Evolutionary conservation across 1,284 basidiomycete genomes (phyloP), one percentile per base, ranked within the genome.

Genomic region (Pseudozyma tsukubaensis): DNA sequence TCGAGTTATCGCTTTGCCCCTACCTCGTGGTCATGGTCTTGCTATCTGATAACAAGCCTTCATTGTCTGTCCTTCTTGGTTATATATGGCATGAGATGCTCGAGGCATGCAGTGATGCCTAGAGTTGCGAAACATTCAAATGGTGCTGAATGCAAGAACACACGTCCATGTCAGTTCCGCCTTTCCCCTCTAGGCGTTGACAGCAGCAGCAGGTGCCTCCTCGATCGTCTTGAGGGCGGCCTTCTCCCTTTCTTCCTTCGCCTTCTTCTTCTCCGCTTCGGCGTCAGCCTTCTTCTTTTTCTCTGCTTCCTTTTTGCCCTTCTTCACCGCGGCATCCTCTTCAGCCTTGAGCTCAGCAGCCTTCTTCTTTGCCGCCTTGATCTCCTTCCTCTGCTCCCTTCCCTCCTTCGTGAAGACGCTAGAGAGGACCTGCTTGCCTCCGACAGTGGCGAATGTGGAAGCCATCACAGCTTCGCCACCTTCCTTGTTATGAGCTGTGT

Each of bases 301-400:
- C 21, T 69, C 52, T 10, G 42, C 57, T n/a, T 62, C 65, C 48
- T 67, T 62, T 40, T 71, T 59, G 6, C 56, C 42, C 4, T 18
- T 56, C 16, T 16, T 45, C 5, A 60, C 56, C 10, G 59, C 55
- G 18, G 67, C 60, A 13, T 60, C 50, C 16, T 61, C 50, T 24
- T 62, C 70, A 4, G 64, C 56, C 35, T 64, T 54, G 39, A 60
- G 18, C 19, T 24, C 50, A 7, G 42, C 57, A 39, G 58, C 50
- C 29, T 63, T 77, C 54, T 77, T 79, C 61, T 70, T 77, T 11
- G 79, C 82, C 24, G 82, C 80, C 71, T 72, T 75, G 59, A 66
- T 58, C 58, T 64, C 42, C 50, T 61, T 61, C 4, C 60, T 48
- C 51, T 64, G 65, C 12, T 55, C 53, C 1, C 73, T 50, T 3